Conservation (phyloP, 192 early-diverging fungal genomes). For the Anaeromyces robustus region DNA sequence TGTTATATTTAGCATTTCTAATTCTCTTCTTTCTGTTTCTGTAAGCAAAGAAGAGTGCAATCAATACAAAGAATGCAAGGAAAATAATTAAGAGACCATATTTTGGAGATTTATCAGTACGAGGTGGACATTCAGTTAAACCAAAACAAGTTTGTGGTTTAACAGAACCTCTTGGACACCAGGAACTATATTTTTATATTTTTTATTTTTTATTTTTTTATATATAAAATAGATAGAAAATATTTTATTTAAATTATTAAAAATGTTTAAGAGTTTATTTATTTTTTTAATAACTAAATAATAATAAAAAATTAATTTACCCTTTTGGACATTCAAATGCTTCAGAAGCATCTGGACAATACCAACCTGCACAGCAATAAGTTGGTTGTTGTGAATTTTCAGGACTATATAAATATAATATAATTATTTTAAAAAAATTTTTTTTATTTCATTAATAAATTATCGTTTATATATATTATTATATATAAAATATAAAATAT, state of each 20-base stretch:
- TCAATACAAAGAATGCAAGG: neutral
- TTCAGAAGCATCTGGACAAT: conserved; percentile 17
- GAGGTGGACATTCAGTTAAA: neutral
- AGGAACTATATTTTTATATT: neutral
- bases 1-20: neutral
- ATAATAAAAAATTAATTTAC: no score
- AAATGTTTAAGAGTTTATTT: no score
- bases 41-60: neutral
- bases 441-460: no score
- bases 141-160: neutral
- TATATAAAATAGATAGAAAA: no score
- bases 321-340: neutral
- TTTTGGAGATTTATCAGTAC: neutral
- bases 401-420: conserved; percentile 13
- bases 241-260: no score
- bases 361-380: conserved; percentile 41
- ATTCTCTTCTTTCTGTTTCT: neutral
- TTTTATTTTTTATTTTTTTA: neutral
- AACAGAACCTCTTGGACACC: neutral
- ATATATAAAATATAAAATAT: no score
- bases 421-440: no score
- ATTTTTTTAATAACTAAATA: no score
- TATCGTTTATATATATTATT: no score
- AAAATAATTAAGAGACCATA: neutral
- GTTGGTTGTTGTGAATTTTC: conserved; percentile 31